These are phyloP conservation scores for Hirsutella minnesotensis DNA, from an alignment of 2,329 filamentous ascomycete species.

Conservation along the genomic window DNA sequence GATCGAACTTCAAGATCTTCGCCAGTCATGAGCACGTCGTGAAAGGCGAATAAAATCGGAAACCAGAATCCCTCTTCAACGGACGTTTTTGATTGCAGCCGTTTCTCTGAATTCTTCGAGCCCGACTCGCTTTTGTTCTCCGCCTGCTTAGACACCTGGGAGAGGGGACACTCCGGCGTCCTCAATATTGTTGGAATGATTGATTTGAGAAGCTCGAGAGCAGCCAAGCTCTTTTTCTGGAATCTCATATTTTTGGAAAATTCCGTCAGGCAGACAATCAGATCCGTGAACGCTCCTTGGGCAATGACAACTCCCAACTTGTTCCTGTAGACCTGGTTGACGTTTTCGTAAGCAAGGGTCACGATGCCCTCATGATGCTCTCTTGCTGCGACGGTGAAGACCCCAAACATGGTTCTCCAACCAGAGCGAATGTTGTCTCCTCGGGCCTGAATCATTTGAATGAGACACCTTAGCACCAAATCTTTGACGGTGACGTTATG, in stretches of 20 bases:
- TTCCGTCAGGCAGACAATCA: conserved; percentile 92
- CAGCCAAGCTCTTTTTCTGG: conserved; percentile 95
- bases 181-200: conserved; percentile 91
- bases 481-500: conserved; percentile 90
- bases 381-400: conserved; percentile 88
- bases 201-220: conserved; percentile 88
- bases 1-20: conserved; percentile 94
- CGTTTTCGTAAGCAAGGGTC: conserved; percentile 92
- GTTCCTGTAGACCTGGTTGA: conserved; percentile 88
- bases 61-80: conserved; percentile 99
- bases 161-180: conserved; percentile 89
- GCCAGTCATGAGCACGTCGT: conserved; percentile 97
- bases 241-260: conserved; percentile 99
- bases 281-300: conserved; percentile 90
- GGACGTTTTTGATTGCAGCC: conserved; percentile 64
- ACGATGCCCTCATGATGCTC: conserved; percentile 94
- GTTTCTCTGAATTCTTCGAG: conserved; percentile 29
- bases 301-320: conserved; percentile 93
- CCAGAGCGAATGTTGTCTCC: conserved; percentile 96
- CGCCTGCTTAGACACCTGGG: conserved; percentile 40
- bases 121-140: conserved; percentile 30
- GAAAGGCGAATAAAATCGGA: conserved; percentile 93
- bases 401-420: conserved; percentile 99
- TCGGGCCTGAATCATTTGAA: conserved; percentile 97
- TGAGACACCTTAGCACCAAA: conserved; percentile 88